phyloP scores from a whole-genome alignment of 2,329 filamentous ascomycete genomes.

The Aspergillus sp. region DNA sequence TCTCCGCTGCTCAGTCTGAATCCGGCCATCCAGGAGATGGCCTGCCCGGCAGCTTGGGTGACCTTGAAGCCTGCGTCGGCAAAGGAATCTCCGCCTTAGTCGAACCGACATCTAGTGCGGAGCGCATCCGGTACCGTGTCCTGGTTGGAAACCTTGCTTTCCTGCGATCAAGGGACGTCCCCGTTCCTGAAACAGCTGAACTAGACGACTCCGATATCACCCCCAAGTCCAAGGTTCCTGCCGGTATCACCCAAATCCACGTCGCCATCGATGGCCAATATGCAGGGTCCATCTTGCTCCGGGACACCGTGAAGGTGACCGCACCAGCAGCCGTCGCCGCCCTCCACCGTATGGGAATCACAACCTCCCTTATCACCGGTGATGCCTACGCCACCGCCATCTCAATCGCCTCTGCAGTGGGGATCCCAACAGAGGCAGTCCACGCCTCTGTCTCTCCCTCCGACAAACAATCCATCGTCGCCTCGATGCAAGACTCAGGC shows the following conservation, averaged over 20 bases:
- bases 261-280: slow-evolving; percentile 82
- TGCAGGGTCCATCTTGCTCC: slow-evolving; percentile 77
- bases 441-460: slow-evolving; percentile 86
- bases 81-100: slow-evolving; percentile 81
- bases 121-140: slow-evolving; percentile 73
- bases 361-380: slow-evolving; percentile 88
- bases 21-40: slow-evolving; percentile 71
- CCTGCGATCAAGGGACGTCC: slow-evolving; percentile 69
- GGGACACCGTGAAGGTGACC: slow-evolving; percentile 88
- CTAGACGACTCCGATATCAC: slow-evolving; percentile 31
- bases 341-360: slow-evolving; percentile 80
- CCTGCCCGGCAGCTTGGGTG: slow-evolving; percentile 79
- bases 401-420: slow-evolving; percentile 78
- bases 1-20: slow-evolving; percentile 72
- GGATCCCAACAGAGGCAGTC: slow-evolving; percentile 74
- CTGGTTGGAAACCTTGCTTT: slow-evolving; percentile 80
- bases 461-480: slow-evolving; percentile 85
- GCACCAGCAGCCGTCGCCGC: slow-evolving; percentile 79
- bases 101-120: slow-evolving; percentile 69
- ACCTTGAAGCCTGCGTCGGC: slow-evolving; percentile 81
- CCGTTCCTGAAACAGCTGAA: slow-evolving; percentile 44
- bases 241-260: slow-evolving; percentile 88
- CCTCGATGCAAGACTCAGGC: slow-evolving; percentile 70
- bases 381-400: slow-evolving; percentile 84
- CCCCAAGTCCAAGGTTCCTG: slow-evolving; percentile 40